Evolutionary conservation across 345 rosid genomes (phyloP).

Genomic region (Bretschneidera sinensis): DNA sequence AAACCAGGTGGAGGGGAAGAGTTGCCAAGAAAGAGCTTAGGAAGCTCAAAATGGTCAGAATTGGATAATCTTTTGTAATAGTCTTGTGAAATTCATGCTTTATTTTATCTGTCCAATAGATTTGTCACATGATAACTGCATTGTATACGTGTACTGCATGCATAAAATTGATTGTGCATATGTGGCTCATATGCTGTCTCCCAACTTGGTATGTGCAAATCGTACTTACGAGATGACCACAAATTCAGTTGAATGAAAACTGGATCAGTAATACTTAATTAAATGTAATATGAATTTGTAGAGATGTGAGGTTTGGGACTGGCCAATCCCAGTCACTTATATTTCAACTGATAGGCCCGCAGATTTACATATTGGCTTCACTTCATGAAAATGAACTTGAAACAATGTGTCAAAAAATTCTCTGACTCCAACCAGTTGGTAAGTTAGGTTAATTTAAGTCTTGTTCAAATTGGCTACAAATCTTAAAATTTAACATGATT

Average conservation of each 20-base stretch:
- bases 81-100: not conserved
- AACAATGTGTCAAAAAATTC: not conserved
- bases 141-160: not conserved
- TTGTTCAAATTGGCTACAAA: too few relatives aligned
- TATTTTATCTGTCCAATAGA: not conserved
- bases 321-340: too few relatives aligned
- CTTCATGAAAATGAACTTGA: not conserved
- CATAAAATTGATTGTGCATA: too few relatives aligned
- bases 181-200: too few relatives aligned
- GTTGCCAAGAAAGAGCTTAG: conserved; percentile 60
- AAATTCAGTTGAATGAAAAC: not conserved
- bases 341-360: too few relatives aligned
- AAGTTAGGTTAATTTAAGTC: not conserved
- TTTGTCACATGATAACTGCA: not conserved
- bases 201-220: too few relatives aligned
- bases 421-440: not conserved
- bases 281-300: too few relatives aligned
- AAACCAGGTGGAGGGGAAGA: conserved; percentile 78
- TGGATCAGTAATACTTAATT: not conserved
- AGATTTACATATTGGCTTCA: too few relatives aligned
- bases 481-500: too few relatives aligned
- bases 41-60: conserved; percentile 70
- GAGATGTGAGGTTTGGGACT: too few relatives aligned
- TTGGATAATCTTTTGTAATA: conserved; percentile 6
- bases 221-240: too few relatives aligned